Evolutionary conservation across 176 grass and related monocot species (phyloP).

Genomic region (Rhynchospora breviuscula): DNA sequence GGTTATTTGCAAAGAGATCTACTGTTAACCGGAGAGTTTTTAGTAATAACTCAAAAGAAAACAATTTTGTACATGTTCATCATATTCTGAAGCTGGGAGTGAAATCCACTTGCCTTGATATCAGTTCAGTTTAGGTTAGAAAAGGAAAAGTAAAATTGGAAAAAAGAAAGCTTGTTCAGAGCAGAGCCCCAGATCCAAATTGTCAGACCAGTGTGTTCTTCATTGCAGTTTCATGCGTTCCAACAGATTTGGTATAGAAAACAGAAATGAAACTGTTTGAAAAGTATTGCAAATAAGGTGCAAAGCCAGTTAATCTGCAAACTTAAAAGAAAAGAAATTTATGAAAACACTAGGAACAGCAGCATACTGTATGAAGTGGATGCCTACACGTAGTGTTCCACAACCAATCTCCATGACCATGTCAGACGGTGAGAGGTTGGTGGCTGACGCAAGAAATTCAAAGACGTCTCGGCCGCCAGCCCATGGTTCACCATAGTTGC

Average conservation of each 20-base stretch:
- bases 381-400: slow-evolving; percentile 80
- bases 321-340: not conserved
- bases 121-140: not conserved
- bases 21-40: not conserved
- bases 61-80: not conserved
- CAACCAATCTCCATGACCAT: slow-evolving; percentile 83
- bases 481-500: slow-evolving; percentile 93
- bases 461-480: slow-evolving; percentile 79
- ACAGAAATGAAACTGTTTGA: not conserved
- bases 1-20: not conserved
- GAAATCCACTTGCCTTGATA: not conserved
- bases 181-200: not conserved
- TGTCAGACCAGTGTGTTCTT: not conserved
- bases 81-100: not conserved
- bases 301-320: not conserved
- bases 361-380: slow-evolving; percentile 64
- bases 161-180: not conserved
- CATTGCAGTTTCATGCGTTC: not conserved
- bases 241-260: not conserved
- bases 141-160: not conserved
- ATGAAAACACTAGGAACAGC: not conserved
- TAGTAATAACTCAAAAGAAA: not conserved
- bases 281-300: not conserved
- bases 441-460: slow-evolving; percentile 64
- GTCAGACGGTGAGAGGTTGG: slow-evolving; percentile 39